Evolutionary conservation across 2,329 filamentous ascomycete species (phyloP).

Genomic region (Hymenoscyphus occultus): DNA sequence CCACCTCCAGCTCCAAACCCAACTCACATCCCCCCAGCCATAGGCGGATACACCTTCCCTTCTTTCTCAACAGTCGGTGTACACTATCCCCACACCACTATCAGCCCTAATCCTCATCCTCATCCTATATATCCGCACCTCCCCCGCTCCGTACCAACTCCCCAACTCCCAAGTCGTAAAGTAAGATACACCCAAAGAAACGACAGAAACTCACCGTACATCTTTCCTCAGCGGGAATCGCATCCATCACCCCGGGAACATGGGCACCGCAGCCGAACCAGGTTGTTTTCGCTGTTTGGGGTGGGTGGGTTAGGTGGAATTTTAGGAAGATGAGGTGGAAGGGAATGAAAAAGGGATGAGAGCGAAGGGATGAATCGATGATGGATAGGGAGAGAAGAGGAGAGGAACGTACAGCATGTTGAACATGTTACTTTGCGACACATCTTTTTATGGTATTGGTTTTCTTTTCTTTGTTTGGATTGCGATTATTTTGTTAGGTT

Average conservation of each 20-base stretch:
- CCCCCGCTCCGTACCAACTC: too few species aligned
- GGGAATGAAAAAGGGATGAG: not conserved
- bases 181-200: not conserved
- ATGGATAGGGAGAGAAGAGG: not conserved
- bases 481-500: too few species aligned
- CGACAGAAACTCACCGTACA: conserved; percentile 40
- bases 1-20: not conserved
- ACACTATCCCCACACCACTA: not conserved
- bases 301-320: conserved; percentile 7
- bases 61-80: not conserved
- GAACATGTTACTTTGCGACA: conserved; percentile 50
- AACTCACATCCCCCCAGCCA: not conserved
- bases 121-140: too few species aligned
- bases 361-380: not conserved
- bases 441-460: conserved; percentile 38
- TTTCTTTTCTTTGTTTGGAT: too few species aligned
- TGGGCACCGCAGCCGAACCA: conserved; percentile 54
- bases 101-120: not conserved
- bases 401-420: conserved; percentile 46
- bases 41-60: not conserved
- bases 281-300: conserved; percentile 44
- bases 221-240: conserved; percentile 47
- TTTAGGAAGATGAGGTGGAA: not conserved
- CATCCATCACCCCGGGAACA: conserved; percentile 51
- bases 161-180: too few species aligned